Conservation (phyloP, 75 land plant species). For the Sequoiadendron giganteum region DNA sequence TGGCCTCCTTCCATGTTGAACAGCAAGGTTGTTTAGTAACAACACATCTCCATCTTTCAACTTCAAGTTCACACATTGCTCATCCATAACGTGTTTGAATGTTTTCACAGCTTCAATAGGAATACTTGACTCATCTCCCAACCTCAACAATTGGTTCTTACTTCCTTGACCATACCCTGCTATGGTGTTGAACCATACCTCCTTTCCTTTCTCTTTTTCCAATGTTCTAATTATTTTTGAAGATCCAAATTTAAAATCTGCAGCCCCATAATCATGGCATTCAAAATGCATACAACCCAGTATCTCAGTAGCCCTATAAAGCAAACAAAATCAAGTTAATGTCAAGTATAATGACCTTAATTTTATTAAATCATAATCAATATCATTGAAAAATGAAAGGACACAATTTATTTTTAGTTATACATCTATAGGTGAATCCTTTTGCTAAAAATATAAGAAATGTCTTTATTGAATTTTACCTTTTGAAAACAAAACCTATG, state of each 20-base stretch:
- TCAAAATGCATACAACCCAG: conserved; percentile 19
- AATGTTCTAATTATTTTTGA: conserved; percentile 9
- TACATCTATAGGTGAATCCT: background rate
- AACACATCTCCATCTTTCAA: conserved; percentile 43
- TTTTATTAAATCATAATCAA: background rate
- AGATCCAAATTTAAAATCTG: conserved; percentile 12
- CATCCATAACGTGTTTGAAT: conserved; percentile 31
- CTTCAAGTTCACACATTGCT: conserved; percentile 26
- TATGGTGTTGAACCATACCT: conserved; percentile 35
- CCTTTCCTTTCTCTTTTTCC: conserved; percentile 14
- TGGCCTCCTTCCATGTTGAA: conserved; percentile 36
- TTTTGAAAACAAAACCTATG: too few relatives aligned
- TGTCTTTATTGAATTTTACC: too few relatives aligned
- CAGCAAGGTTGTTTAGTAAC: conserved; percentile 31
- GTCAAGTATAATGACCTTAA: background rate
- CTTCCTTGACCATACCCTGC: conserved; percentile 16
- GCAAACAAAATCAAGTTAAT: background rate
- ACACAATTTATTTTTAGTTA: background rate
- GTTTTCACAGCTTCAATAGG: conserved; percentile 18
- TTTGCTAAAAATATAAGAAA: too few relatives aligned
- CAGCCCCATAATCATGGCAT: conserved; percentile 19
- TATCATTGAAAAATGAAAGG: too few relatives aligned
- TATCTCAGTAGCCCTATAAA: background rate
- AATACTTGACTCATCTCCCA: conserved; percentile 28
- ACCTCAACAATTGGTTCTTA: background rate